These are phyloP conservation scores for Geopyxis carbonaria DNA, from an alignment of 495 filamentous ascomycete genomes.

Conservation along the genomic window DNA sequence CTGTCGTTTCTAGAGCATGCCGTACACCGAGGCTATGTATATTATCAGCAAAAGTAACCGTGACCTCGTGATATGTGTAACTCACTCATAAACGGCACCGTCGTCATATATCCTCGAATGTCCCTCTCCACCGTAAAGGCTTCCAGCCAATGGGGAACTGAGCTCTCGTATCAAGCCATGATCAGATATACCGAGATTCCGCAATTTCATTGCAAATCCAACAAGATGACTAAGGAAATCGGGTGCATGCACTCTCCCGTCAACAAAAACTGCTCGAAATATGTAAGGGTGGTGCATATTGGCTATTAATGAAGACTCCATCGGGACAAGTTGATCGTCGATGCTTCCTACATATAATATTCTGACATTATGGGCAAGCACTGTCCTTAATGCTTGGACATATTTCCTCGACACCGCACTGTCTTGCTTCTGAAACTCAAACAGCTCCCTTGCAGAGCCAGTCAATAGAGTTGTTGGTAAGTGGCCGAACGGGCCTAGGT, in stretches of 20 bases:
- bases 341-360: conserved; percentile 81
- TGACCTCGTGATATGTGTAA: conserved; percentile 5
- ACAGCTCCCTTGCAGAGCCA: conserved; percentile 77
- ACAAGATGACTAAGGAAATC: conserved; percentile 87
- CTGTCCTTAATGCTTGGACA: conserved; percentile 50
- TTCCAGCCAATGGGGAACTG: conserved; percentile 73
- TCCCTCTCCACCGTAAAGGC: conserved; percentile 78
- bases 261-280: conserved; percentile 83
- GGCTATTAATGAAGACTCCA: conserved; percentile 80
- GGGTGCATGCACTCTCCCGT: conserved; percentile 78
- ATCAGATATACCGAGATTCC: conserved; percentile 80
- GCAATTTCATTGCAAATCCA: conserved; percentile 79
- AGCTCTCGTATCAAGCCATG: conserved; percentile 88
- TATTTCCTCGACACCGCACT: conserved; percentile 72
- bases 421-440: conserved; percentile 68
- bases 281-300: conserved; percentile 78
- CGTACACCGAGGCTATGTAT: conserved; percentile 52
- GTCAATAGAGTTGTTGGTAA: conserved; percentile 60
- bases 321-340: conserved; percentile 85
- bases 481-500: conserved; percentile 61
- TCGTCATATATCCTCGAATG: conserved; percentile 91
- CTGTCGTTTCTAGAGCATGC: conserved; percentile 70
- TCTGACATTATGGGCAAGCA: conserved; percentile 59
- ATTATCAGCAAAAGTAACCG: conserved; percentile 11
- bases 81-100: conserved; percentile 66